A percentile compares a stretch with the other conserved stretches of the same genome.
These are phyloP conservation scores for Eleusine indica DNA, from an alignment of 176 grass and related monocot species.

Conservation along the genomic window DNA sequence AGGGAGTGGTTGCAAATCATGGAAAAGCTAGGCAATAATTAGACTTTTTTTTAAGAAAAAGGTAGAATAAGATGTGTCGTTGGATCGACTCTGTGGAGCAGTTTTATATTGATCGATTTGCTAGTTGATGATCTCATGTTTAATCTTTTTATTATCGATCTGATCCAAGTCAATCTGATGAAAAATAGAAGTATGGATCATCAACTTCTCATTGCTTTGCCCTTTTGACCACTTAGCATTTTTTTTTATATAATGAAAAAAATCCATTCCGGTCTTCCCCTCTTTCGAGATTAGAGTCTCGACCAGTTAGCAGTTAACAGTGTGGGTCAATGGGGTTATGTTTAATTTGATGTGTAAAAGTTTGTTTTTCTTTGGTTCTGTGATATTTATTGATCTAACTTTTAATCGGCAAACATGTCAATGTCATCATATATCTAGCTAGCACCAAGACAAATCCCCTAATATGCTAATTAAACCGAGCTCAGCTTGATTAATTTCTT, in stretches of 20 bases:
- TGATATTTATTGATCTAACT: too few relatives aligned
- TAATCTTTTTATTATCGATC: background rate
- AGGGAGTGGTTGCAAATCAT: constrained; percentile 60
- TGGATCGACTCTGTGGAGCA: constrained; percentile 29
- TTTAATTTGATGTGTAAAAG: background rate
- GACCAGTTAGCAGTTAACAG: background rate
- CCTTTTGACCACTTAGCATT: constrained; percentile 1
- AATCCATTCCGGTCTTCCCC: too few relatives aligned
- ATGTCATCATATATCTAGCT: too few relatives aligned
- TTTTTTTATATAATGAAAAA: too few relatives aligned
- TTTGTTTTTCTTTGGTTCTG: too few relatives aligned
- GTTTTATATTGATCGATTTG: constrained; percentile 23
- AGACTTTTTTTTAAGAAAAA: constrained; percentile 42
- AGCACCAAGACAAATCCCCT: too few relatives aligned
- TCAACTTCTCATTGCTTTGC: background rate
- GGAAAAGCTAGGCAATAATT: constrained; percentile 58
- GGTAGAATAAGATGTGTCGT: constrained; percentile 50
- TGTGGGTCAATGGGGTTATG: background rate
- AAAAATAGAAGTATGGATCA: background rate
- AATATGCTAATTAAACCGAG: too few relatives aligned
- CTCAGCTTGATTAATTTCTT: too few relatives aligned
- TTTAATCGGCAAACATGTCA: too few relatives aligned
- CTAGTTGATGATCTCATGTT: constrained; percentile 4
- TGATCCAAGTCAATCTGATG: constrained; percentile 12
- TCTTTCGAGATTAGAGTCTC: background rate